These are phyloP conservation scores for Colletotrichum sp. DNA, from an alignment of 2,329 filamentous ascomycete genomes.

Conservation along the genomic window DNA sequence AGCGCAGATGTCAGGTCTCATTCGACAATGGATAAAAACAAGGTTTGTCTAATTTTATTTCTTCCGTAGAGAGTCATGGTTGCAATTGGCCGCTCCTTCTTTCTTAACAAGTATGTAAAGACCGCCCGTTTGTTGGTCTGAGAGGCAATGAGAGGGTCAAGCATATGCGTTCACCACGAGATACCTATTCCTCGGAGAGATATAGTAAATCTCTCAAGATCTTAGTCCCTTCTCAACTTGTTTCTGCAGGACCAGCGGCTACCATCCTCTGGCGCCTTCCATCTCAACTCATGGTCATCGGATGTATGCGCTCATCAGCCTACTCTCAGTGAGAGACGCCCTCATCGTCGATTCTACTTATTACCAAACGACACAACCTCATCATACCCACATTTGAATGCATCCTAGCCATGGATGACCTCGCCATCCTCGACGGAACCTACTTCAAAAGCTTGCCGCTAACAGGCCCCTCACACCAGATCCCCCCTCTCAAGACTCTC, in stretches of 20 bases:
- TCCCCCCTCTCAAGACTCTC: conserved; percentile 53
- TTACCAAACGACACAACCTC: not conserved
- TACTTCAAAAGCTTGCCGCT: not conserved
- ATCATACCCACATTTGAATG: not conserved
- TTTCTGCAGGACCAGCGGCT: not conserved
- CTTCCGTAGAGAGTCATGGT: not conserved
- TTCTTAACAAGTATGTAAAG: not conserved
- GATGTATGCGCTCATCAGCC: not conserved
- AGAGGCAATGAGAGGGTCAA: too few relatives aligned
- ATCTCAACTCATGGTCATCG: not conserved
- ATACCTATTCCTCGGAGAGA: too few relatives aligned
- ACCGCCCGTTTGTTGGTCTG: not conserved
- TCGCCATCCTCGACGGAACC: not conserved
- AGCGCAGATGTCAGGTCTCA: not conserved
- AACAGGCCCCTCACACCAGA: conserved; percentile 28
- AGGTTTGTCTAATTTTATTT: not conserved
- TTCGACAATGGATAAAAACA: conserved; percentile 14
- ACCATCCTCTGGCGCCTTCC: not conserved
- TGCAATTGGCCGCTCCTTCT: not conserved
- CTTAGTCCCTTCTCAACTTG: not conserved
- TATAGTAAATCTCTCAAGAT: too few relatives aligned
- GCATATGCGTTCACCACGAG: too few relatives aligned
- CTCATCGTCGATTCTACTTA: not conserved
- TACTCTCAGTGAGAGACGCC: not conserved
- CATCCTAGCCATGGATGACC: not conserved